Conservation (phyloP, 148 eudicot species). For the Dianthus caryophyllus region DNA sequence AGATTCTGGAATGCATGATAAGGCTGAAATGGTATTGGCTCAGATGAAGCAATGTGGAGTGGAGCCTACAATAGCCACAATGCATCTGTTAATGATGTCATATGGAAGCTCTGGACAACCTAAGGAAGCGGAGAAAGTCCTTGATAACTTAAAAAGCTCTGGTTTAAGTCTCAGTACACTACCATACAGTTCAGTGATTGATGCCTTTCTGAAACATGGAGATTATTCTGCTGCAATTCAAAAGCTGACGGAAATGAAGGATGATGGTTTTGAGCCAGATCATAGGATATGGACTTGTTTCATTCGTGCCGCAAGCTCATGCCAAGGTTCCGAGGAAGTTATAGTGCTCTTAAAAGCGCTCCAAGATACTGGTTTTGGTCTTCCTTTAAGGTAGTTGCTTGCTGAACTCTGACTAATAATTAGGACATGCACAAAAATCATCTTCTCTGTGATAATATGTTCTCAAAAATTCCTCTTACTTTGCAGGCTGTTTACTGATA, state of each 20-base stretch:
- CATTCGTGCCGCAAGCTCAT: constrained; percentile 82
- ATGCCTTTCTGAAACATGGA: constrained; percentile 84
- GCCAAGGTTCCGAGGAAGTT: constrained; percentile 53
- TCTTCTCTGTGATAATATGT: background rate
- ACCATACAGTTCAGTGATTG: constrained; percentile 82
- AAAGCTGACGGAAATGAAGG: constrained; percentile 72
- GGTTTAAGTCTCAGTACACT: constrained; percentile 57
- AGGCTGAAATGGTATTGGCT: constrained; percentile 66
- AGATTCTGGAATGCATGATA: constrained; percentile 57
- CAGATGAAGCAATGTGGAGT: constrained; percentile 78
- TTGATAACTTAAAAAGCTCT: constrained; percentile 60
- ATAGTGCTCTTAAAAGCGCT: constrained; percentile 57
- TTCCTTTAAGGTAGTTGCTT: constrained; percentile 60
- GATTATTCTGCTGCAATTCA: constrained; percentile 65
- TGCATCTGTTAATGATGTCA: constrained; percentile 93
- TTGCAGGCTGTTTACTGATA: constrained; percentile 68
- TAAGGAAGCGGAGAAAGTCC: constrained; percentile 90
- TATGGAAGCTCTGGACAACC: constrained; percentile 94
- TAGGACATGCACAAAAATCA: background rate
- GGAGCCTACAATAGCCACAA: constrained; percentile 79
- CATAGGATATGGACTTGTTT: constrained; percentile 96
- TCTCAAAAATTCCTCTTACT: constrained; percentile 1
- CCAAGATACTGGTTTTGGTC: constrained; percentile 69
- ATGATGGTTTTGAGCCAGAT: constrained; percentile 76
- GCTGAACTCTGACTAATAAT: constrained; percentile 12